Evolutionary conservation across 2,329 filamentous ascomycete species (phyloP).

Genomic region (Lojkania enalia): DNA sequence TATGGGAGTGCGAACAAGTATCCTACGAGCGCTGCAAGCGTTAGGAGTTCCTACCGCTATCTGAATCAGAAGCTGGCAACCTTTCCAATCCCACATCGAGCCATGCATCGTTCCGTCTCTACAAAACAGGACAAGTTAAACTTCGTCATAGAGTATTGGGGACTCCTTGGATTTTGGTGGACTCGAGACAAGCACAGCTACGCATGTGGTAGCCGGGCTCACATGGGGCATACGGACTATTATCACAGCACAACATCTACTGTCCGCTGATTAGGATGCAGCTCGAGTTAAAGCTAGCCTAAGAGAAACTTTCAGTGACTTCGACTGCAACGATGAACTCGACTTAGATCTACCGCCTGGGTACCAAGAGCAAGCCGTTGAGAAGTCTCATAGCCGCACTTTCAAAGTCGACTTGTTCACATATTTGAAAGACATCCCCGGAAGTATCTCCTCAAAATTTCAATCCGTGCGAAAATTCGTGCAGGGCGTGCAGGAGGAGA

Average conservation of each 20-base stretch:
- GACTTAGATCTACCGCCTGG: not conserved
- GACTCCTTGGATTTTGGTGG: not conserved
- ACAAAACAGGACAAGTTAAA: not conserved
- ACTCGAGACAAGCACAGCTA: not conserved
- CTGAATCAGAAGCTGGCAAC: no score
- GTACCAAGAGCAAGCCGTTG: not conserved
- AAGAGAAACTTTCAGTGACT: no score
- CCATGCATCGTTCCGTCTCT: not conserved
- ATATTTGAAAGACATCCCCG: no score
- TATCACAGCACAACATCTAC: not conserved
- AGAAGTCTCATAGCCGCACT: no score
- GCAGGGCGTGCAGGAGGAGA: no score
- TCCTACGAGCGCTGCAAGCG: no score
- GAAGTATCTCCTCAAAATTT: no score
- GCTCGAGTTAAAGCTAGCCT: not conserved
- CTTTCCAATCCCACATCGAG: no score
- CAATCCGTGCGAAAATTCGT: no score
- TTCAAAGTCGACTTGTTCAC: no score
- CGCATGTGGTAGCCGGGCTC: not conserved
- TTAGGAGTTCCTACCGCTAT: no score
- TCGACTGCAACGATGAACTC: not conserved
- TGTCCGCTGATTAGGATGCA: not conserved
- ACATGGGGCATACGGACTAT: not conserved
- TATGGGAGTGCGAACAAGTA: no score
- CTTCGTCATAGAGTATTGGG: not conserved